Conservation (phyloP, 208 protist species). For the Entamoeba dispar region DNA sequence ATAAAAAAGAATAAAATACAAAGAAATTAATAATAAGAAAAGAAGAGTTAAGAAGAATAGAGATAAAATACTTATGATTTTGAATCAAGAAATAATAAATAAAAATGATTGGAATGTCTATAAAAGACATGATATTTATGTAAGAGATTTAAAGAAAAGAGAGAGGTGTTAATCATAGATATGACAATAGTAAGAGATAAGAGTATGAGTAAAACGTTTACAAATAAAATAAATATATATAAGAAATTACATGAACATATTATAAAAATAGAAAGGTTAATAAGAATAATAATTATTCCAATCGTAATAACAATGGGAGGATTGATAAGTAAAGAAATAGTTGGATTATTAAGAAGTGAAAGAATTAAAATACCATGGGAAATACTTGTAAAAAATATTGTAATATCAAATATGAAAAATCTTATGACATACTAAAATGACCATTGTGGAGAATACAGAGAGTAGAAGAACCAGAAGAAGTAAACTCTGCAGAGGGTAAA, state of each 20-base stretch:
- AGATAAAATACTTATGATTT: neutral
- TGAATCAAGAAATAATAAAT: neutral
- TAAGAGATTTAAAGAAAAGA: neutral
- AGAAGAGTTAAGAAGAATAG: neutral
- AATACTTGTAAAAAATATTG: neutral
- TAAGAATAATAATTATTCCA: neutral
- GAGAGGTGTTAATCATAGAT: neutral
- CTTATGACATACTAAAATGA: neutral
- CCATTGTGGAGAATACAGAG: too few relatives aligned
- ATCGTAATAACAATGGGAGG: neutral
- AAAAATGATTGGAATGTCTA: neutral
- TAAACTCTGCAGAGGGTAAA: too few relatives aligned
- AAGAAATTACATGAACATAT: neutral
- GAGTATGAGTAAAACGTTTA: neutral
- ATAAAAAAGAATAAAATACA: neutral
- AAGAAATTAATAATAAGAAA: neutral
- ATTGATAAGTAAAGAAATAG: neutral
- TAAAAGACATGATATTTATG: neutral
- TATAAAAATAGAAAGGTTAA: neutral
- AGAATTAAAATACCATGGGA: neutral
- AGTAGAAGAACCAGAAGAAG: too few relatives aligned
- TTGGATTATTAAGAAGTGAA: neutral
- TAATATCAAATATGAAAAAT: neutral
- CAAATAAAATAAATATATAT: neutral
- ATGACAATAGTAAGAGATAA: neutral